Evolutionary conservation across 202 grass and related monocot genomes (phyloP), one percentile per base, ranked within the genome.

Genomic region (Miscanthus sacchariflorus): DNA sequence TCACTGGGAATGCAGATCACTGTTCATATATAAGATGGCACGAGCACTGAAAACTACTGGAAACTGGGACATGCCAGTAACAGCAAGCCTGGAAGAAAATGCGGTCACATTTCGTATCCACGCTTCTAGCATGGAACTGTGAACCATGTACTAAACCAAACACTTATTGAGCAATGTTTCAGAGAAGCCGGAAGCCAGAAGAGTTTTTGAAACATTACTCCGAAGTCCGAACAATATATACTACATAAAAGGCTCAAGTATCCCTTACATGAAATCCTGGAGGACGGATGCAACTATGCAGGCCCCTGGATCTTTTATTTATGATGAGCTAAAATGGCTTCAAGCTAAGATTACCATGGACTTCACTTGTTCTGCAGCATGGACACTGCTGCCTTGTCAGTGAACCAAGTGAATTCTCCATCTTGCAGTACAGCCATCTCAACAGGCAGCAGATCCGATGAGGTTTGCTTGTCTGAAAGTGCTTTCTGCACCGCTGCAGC

Each of bases 361-460:
- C n/a, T 78, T 75, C 79, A 84, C 52, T 96, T 87, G 82, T 93
- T 94, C 59, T 89, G 78, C 68, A 99, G 73, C 89, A 90, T 85
- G 72, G 97, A 96, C 61, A 92, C 91, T 52, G 93, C 97, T 82
- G 80, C 72, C 81, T 95, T 95, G 86, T 99, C 94, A 33, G 97
- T 88, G 81, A 99, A 99, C 97, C 97, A 99, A 82, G 94, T 93
- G 81, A 99, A 88, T 76, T 95, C 93, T 33, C 97, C 97, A 75
- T 99, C 89, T 9, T 93, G 86, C 87, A 96, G 97, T 46, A 91
- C 77, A 91, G 95, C 89, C 93, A 92, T 99, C 76, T 99, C 92
- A 85, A 95, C 89, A 77, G 94, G 97, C 49, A 96, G 88, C 18
- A 86, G 56, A 88, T 95, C 91, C 10, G 86, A 86, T 13, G 92